Conservation (phyloP, 2,329 filamentous ascomycete species). For the Ramularia endophylla region DNA sequence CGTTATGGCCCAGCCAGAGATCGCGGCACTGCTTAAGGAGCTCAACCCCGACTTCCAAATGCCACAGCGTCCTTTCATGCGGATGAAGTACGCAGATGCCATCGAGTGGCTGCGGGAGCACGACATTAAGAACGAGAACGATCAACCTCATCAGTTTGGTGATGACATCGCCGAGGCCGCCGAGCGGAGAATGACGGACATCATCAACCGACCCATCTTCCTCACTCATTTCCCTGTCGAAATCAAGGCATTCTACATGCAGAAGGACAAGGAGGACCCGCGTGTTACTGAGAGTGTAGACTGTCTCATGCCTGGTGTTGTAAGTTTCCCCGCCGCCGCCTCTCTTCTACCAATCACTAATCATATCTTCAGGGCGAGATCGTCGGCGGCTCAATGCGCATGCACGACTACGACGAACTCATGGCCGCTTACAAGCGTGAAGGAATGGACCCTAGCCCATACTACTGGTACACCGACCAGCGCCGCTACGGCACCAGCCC, state of each 20-base stretch:
- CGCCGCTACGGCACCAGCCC: conserved; percentile 79
- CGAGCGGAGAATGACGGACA: conserved; percentile 94
- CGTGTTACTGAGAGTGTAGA: conserved; percentile 93
- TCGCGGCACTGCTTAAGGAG: conserved; percentile 67
- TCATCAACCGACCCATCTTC: conserved; percentile 92
- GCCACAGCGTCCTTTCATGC: conserved; percentile 79
- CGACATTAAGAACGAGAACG: conserved; percentile 89
- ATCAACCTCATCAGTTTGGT: conserved; percentile 81
- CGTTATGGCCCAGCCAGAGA: conserved; percentile 65
- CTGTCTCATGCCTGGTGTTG: conserved; percentile 77
- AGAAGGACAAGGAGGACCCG: conserved; percentile 70
- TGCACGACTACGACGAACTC: conserved; percentile 84
- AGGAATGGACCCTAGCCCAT: conserved; percentile 74
- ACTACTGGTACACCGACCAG: conserved; percentile 94
- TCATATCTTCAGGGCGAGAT: neutral
- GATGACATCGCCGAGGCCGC: conserved; percentile 98
- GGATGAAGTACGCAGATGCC: conserved; percentile 91
- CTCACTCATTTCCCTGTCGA: conserved; percentile 94
- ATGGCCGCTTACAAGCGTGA: conserved; percentile 83
- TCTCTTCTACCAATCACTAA: neutral
- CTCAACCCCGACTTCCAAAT: conserved; percentile 87
- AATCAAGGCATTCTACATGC: conserved; percentile 99
- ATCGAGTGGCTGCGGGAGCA: conserved; percentile 91
- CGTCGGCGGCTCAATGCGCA: conserved; percentile 84
- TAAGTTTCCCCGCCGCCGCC: conserved; percentile 4